Evolutionary conservation across 2,329 filamentous ascomycete species (phyloP), one percentile per base, ranked within the genome.

Genomic region (Colletotrichum sp.): DNA sequence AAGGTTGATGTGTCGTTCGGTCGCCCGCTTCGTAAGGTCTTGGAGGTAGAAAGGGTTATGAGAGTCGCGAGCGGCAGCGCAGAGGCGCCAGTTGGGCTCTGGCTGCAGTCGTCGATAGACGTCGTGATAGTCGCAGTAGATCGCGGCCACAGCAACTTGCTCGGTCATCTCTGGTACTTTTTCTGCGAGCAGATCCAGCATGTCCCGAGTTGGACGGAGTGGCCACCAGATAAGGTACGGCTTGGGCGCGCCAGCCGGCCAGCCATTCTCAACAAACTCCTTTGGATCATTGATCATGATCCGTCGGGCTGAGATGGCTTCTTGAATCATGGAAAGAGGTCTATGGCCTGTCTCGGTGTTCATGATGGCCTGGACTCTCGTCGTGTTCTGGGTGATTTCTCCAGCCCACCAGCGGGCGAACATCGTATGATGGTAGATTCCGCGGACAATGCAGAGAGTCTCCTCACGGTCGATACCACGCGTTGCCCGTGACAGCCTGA

Each of bases 341-440:
- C 13, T 30, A 26, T 55, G 36, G 36, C 36, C 15, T 15, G 26
- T 18, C 7, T 67, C 26, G 26, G 39, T n/a, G 36, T 52, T 67
- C 22, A 2, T 26, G 39, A 44, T 52, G 39, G 39, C 64, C 64
- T 67, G 36, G 39, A 39, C 64, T 36, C 24, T 32, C 10, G 22
- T 36, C 16, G 64, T 30, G 18, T 60, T 36, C 18, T 69, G 30
- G 12, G 8, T 9, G 15, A 59, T 32, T 48, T 69, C 48, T 59
- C 36, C 67, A 18, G 72, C 67, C 76, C 77, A 81, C 82, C 83
- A 86, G 57, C 79, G 80, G 7, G 84, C 84, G 76, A 84, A 86
- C 71, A 83, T 78, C 8, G 83, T 79, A 68, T 83, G 80, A 77
- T 86, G 82, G 75, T 85, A 84, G 52, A 86, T 83, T 12, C 84